Base-by-base conservation (phyloP, 1,284 basidiomycete genomes). In the Boletus hoseneyae region DNA sequence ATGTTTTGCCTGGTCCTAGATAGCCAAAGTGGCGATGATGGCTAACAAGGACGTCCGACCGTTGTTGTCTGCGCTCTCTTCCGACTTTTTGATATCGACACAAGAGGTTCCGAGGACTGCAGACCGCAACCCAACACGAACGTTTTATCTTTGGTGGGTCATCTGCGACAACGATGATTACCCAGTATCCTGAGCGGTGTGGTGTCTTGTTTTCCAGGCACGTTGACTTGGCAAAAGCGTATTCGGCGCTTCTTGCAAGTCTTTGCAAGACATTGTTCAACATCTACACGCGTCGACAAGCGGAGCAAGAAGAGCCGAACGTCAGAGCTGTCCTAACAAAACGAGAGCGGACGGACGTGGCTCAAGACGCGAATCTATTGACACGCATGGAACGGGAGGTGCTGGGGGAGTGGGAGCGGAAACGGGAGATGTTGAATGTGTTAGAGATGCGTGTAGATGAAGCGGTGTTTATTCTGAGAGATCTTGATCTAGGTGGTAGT, bases 1-100 rank as follows among this genome's bases (percentile, higher is more conserved):
- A 61, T 21, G 33, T 15, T 35, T 21, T 7, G 15, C 19, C 16
- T 37, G 25, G 19, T 15, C 40, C n/a, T 57, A 96, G 92, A 88
- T 99, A 37, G 89, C 93, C 19, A 96, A 97, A 70, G 77, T 90
- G 41, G 91, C 93, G 5, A 92, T 99, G 84, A 87, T 98, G 73
- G 82, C 91, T 1, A 79, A 88, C 33, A 92, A 91, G 64, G 90
- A 95, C 59, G 87, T 92, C 43, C 83, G 96, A 43, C 85, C 87
- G 35, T 70, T 93, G 36, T 77, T 97, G 48, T 80, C 89, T 10
- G 80, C 85, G 2, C 78, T 99, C 47, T 84, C 90, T 8, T 78
- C 84, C 9, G 85, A 93, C 60, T 85, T 82, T 25, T 68, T 97
- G 47, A 83, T 97, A 58, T 91, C 90, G 60, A 87, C 88, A 10